Percentiles rank a stretch among this genome's conserved stretches.
phyloP scores from a whole-genome alignment of 2,329 filamentous ascomycete species.

The Pseudogymnoascus sp. region DNA sequence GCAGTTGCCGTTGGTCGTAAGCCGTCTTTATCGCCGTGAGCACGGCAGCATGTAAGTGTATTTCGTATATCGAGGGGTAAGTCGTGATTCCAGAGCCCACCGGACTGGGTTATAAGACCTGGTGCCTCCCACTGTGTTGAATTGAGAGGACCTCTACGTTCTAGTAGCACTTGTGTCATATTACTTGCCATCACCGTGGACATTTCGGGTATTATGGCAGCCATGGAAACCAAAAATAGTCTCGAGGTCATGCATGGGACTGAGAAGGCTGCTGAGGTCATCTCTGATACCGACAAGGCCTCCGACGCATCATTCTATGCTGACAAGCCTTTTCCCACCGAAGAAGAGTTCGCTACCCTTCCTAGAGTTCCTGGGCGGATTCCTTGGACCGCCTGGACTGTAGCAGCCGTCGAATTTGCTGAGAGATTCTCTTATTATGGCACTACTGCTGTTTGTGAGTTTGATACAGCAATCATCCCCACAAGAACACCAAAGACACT shows the following conservation, averaged over 20 bases:
- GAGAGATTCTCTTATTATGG: slow-evolving; percentile 74
- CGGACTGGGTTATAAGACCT: neutral
- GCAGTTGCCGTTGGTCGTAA: neutral
- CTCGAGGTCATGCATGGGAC: slow-evolving; percentile 14
- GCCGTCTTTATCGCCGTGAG: neutral
- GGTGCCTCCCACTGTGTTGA: neutral
- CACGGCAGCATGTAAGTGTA: neutral
- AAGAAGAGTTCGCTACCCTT: slow-evolving; percentile 54
- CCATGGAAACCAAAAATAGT: slow-evolving; percentile 15
- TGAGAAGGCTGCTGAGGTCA: slow-evolving; percentile 10
- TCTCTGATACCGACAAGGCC: slow-evolving; percentile 12
- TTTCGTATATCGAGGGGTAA: neutral
- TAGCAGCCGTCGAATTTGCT: slow-evolving; percentile 65
- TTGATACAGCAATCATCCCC: neutral
- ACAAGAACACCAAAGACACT: slow-evolving; percentile 19
- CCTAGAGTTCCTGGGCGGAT: slow-evolving; percentile 56
- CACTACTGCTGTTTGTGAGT: slow-evolving; percentile 57
- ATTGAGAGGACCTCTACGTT: neutral
- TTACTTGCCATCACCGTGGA: neutral
- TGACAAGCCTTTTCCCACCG: slow-evolving; percentile 39
- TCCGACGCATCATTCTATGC: slow-evolving; percentile 8
- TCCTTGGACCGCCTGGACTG: slow-evolving; percentile 59
- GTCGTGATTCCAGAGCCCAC: neutral
- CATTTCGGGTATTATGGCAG: neutral
- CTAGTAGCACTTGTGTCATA: neutral